These are phyloP conservation scores for Viola pubescens DNA, from an alignment of 441 rosid species.

Conservation along the genomic window DNA sequence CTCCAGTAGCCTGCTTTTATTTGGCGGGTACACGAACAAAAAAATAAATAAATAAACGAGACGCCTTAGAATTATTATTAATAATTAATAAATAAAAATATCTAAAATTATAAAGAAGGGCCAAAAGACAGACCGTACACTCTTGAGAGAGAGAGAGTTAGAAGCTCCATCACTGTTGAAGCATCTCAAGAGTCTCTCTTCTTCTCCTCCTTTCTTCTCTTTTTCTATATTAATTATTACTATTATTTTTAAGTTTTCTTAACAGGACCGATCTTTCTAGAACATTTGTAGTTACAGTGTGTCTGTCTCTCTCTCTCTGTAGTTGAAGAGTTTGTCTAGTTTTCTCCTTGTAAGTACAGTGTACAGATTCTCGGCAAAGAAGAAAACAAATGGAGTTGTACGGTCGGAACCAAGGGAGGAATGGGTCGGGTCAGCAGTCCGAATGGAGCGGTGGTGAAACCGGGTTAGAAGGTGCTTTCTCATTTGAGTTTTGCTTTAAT, in stretches of 20 bases:
- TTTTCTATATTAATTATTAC: slow-evolving; percentile 5
- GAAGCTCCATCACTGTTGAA: too few species aligned
- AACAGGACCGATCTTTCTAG: slow-evolving; percentile 14
- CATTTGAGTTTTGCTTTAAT: slow-evolving; percentile 7
- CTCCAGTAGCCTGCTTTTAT: too few species aligned
- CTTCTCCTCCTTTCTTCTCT: not conserved
- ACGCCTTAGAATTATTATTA: too few species aligned
- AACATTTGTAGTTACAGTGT: slow-evolving; percentile 13
- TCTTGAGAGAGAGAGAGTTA: too few species aligned
- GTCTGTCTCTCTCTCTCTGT: not conserved
- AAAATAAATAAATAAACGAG: too few species aligned
- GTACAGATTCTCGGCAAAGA: slow-evolving; percentile 27
- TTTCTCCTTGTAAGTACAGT: slow-evolving; percentile 11
- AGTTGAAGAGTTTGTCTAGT: not conserved
- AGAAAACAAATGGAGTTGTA: slow-evolving; percentile 47
- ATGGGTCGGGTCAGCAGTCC: slow-evolving; percentile 40
- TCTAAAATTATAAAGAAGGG: too few species aligned
- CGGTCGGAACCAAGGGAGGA: slow-evolving; percentile 44
- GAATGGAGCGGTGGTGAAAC: slow-evolving; percentile 53
- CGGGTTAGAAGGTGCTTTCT: slow-evolving; percentile 50
- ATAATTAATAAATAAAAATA: too few species aligned
- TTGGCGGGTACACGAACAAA: too few species aligned
- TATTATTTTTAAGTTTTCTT: slow-evolving; percentile 17
- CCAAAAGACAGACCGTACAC: too few species aligned
- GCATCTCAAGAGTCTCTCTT: not conserved